phyloP scores from a whole-genome alignment of 1,139 yeast genomes.

The Candida sp. region DNA sequence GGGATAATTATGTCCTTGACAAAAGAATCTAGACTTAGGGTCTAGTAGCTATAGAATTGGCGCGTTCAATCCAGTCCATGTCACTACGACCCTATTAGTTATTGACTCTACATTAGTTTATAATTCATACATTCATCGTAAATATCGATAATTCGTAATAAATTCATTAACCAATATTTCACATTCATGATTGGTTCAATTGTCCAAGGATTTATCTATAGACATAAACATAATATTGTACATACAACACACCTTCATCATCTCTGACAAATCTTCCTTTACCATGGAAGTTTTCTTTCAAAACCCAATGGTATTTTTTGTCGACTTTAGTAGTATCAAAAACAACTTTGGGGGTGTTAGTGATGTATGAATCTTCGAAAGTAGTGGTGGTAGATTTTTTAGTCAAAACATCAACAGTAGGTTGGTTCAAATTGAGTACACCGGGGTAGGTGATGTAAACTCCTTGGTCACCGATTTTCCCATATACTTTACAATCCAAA shows the following conservation, averaged over 20 bases:
- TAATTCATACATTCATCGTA: too few species aligned
- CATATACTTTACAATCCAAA: constrained; percentile 50
- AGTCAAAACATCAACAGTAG: constrained; percentile 29
- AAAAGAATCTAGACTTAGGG: too few species aligned
- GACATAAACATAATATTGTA: constrained; percentile 49
- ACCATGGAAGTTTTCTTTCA: constrained; percentile 42
- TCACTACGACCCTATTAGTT: too few species aligned
- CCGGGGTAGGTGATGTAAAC: constrained; percentile 46
- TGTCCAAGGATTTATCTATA: constrained; percentile 8
- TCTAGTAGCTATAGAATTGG: too few species aligned
- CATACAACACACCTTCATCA: constrained; percentile 35
- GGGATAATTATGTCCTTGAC: too few species aligned
- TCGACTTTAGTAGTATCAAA: constrained; percentile 33
- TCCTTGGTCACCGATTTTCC: constrained; percentile 37
- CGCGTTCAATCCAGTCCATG: too few species aligned
- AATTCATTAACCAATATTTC: too few species aligned
- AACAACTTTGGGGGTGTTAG: constrained; percentile 40
- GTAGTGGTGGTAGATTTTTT: constrained; percentile 23
- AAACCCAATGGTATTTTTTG: constrained; percentile 46
- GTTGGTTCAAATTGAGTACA: constrained; percentile 32
- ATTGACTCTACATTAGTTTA: too few species aligned
- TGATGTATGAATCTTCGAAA: constrained; percentile 46
- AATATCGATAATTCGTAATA: too few species aligned
- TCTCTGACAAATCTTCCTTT: constrained; percentile 54
- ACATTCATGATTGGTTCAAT: too few species aligned